Evolutionary conservation across 768 basidiomycete species (phyloP).

Genomic region (Psilocybe subaeruginosa): DNA sequence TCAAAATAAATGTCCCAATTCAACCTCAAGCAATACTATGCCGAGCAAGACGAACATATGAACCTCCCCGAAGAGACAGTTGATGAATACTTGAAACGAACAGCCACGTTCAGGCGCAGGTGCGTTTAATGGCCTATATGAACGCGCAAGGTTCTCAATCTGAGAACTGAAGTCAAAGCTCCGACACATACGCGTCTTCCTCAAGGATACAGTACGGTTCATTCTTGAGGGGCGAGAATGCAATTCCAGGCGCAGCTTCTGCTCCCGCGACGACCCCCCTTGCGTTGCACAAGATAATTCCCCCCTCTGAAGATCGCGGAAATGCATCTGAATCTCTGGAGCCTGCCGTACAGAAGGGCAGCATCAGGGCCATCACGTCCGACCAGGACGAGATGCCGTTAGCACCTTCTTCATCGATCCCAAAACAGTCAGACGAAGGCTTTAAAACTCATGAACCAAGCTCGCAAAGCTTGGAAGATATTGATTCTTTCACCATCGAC

Average conservation of each 20-base stretch:
- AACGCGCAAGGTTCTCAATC: slow-evolving; percentile 3
- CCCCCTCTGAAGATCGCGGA: slow-evolving; percentile 6
- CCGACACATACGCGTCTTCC: slow-evolving; percentile 10
- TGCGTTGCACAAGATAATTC: background rate
- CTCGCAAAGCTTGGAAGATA: slow-evolving; percentile 21
- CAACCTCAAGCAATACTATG: slow-evolving; percentile 50
- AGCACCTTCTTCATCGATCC: background rate
- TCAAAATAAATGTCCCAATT: slow-evolving; percentile 24
- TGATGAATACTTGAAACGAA: slow-evolving; percentile 46
- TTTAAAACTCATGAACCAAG: slow-evolving; percentile 6
- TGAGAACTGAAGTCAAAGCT: slow-evolving; percentile 9
- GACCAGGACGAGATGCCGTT: background rate
- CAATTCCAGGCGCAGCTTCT: background rate
- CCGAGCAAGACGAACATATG: slow-evolving; percentile 59
- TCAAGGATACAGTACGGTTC: slow-evolving; percentile 13
- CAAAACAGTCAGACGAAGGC: background rate
- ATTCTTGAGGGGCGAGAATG: slow-evolving; percentile 3
- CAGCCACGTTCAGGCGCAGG: slow-evolving; percentile 25
- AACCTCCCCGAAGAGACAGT: slow-evolving; percentile 54
- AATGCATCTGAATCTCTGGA: slow-evolving; percentile 12
- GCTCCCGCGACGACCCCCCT: background rate
- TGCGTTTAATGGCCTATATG: slow-evolving; percentile 15
- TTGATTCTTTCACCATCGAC: slow-evolving; percentile 26
- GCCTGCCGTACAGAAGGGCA: slow-evolving; percentile 8
- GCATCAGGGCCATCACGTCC: slow-evolving; percentile 4